Percentiles rank a stretch among this genome's conserved stretches.
Evolutionary conservation across 2,329 filamentous ascomycete genomes (phyloP).

Genomic region (Monosporascus sp.): DNA sequence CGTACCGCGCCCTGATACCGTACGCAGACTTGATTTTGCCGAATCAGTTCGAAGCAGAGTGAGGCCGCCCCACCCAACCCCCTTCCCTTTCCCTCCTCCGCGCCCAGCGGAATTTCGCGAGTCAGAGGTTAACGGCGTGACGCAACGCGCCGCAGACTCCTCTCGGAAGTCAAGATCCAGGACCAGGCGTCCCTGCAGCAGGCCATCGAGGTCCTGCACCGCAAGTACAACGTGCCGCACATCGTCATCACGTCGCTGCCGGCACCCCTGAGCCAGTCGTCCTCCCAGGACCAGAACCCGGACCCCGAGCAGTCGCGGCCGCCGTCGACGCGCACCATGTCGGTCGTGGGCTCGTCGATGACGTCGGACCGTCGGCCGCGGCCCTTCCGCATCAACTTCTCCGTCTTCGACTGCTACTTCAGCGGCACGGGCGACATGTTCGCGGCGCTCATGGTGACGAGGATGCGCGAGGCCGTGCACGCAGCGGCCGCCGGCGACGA

Average conservation of each 20-base stretch:
- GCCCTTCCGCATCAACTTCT: conserved; percentile 84
- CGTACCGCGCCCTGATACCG: conserved; percentile 73
- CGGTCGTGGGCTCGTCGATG: conserved; percentile 64
- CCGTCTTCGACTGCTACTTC: conserved; percentile 87
- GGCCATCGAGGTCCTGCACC: conserved; percentile 74
- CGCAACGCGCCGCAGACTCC: conserved; percentile 49
- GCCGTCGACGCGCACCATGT: conserved; percentile 39
- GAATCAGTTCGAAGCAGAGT: conserved; percentile 98
- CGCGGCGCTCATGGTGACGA: conserved; percentile 80
- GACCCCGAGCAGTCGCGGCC: conserved; percentile 14
- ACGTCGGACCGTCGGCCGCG: conserved; percentile 60
- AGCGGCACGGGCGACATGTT: conserved; percentile 99
- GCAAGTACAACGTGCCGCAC: conserved; percentile 72
- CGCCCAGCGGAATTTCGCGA: not conserved
- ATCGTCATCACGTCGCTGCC: conserved; percentile 88
- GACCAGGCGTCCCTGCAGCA: conserved; percentile 66
- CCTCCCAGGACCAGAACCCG: conserved; percentile 45
- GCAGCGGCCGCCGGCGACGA: conserved; percentile 11
- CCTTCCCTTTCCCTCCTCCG: not conserved
- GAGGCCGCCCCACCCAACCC: conserved; percentile 27
- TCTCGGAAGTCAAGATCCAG: conserved; percentile 78
- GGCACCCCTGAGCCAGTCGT: conserved; percentile 48
- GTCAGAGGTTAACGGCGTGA: not conserved
- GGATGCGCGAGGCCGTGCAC: conserved; percentile 76
- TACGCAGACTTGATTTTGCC: conserved; percentile 89